phyloP scores from a whole-genome alignment of 2,329 filamentous ascomycete genomes.

The Cladophialophora carrionii region DNA sequence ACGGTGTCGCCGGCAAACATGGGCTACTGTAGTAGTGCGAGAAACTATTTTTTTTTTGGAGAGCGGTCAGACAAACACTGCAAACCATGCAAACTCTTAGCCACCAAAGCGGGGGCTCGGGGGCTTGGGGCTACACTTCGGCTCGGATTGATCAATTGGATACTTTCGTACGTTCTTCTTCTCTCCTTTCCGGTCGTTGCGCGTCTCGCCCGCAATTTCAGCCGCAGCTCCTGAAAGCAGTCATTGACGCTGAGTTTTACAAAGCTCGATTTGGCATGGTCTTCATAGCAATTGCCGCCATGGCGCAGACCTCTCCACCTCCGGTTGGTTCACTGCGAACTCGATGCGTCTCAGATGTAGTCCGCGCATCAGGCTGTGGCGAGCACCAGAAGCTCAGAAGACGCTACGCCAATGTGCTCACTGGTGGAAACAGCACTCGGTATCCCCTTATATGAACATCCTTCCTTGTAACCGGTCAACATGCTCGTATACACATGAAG shows the following conservation, averaged over 20 bases:
- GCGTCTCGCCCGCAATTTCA: neutral
- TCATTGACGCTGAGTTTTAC: neutral
- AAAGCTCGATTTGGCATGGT: neutral
- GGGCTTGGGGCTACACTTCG: neutral
- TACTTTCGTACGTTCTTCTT: too few relatives aligned
- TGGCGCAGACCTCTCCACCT: too few relatives aligned
- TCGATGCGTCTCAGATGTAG: neutral
- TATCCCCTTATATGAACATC: neutral
- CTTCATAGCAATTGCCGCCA: too few relatives aligned
- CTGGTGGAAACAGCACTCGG: neutral
- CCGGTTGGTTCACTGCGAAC: neutral
- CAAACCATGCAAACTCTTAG: constrained; percentile 6
- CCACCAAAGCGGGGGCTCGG: neutral
- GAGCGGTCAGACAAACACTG: neutral
- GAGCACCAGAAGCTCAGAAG: neutral
- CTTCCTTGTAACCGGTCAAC: neutral
- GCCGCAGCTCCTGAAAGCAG: neutral
- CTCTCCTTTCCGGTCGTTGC: neutral
- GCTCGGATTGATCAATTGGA: neutral
- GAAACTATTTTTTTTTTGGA: constrained; percentile 6
- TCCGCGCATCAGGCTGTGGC: neutral
- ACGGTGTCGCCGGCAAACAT: neutral
- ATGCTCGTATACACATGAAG: neutral
- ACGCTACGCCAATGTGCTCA: neutral
- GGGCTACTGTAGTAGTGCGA: neutral